phyloP scores from a whole-genome alignment of 306 rosid genomes.

The Cicer bijugum region DNA sequence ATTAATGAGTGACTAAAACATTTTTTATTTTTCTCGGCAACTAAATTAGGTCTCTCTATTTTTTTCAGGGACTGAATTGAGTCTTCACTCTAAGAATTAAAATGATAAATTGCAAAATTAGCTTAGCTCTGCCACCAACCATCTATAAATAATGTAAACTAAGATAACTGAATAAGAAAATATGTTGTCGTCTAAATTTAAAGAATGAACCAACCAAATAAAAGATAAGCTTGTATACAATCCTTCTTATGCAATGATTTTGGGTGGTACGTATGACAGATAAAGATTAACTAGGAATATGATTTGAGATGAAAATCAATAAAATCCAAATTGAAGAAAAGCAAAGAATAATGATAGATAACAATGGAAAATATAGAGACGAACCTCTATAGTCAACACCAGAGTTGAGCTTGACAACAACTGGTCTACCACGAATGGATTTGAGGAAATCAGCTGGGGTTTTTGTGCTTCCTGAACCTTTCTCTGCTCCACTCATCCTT shows the following conservation, averaged over 20 bases:
- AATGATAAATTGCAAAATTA: background rate
- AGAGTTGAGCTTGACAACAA: constrained; percentile 89
- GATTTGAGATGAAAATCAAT: background rate
- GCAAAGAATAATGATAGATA: background rate
- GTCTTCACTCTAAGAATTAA: background rate
- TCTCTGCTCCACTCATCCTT: constrained; percentile 63
- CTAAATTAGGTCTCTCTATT: too few relatives aligned
- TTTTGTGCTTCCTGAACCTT: constrained; percentile 71
- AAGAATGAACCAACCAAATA: constrained; percentile 13
- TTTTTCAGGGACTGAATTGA: too few relatives aligned
- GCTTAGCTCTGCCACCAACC: background rate
- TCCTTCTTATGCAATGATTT: too few relatives aligned
- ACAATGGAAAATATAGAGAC: background rate
- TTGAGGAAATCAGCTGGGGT: constrained; percentile 93
- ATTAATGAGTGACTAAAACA: too few relatives aligned
- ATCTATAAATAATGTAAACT: constrained; percentile 2
- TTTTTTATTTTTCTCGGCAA: background rate
- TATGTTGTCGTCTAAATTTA: background rate
- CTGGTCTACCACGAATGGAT: constrained; percentile 92
- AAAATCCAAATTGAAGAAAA: constrained; percentile 6
- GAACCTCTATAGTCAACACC: constrained; percentile 93
- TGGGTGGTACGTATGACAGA: too few relatives aligned
- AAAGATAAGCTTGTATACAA: too few relatives aligned
- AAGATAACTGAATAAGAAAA: background rate
- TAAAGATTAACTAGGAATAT: background rate